Base-by-base conservation (phyloP, 2,329 filamentous ascomycete species). In the Eurotiales sp. region DNA sequence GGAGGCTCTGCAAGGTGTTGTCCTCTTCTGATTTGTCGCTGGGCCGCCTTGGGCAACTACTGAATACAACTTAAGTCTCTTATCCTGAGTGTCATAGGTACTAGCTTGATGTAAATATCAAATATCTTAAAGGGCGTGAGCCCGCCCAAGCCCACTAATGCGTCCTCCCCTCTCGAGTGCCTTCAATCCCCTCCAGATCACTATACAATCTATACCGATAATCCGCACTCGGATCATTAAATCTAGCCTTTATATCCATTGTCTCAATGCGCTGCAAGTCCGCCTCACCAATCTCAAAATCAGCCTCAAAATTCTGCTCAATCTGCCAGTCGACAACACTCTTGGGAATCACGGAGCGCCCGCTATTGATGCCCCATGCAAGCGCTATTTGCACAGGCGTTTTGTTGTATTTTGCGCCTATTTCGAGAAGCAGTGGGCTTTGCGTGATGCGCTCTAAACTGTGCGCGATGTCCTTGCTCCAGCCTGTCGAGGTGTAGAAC, bases 401-500 rank as follows among this genome's bases (percentile, higher is more conserved):
- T 60, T 77, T 72, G 22, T 73, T 73, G 57, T 74, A 76, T 62
- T 76, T 77, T 55, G 75, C 63, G n/a, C 78, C 78, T 11, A 81
- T 72, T 21, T 69, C 70, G 61, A 77, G 78, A 27, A 84, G 70
- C 2, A 72, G 73, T 52, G 71, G 70, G 66, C 84, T 76, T 50
- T 75, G 75, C 50, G 62, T 60, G n/a, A 66, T 58, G 23, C 64
- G 53, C 11, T 29, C 25, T 45, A 60, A 59, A 44, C 58, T 63
- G 12, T 63, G 58, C 70, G 85, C 81, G 57, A 82, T 82, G 2
- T 80, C 82, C 57, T 65, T 78, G 78, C 80, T 21, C 83, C 77
- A 66, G 25, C 57, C 55, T 5, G 54, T 56, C 19, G 66, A 57
- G 55, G 56, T 61, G 63, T 77, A 77, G 82, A 80, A 70, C 80